Base-by-base conservation (phyloP, 257 asterid species). In the Galeopsis tetrahit region DNA sequence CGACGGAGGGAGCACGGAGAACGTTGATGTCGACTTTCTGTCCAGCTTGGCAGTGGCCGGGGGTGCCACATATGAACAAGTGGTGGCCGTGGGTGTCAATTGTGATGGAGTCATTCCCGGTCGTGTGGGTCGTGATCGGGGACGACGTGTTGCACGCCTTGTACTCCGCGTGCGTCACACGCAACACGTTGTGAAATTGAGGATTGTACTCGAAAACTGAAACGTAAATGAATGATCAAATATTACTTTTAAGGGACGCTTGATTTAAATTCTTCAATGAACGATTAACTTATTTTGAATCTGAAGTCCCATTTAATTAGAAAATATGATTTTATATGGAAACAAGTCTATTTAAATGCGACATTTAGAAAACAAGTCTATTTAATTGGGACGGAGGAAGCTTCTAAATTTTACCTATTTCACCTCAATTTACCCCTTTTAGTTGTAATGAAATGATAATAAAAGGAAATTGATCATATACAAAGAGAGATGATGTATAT, bases 1-100 rank as follows among this genome's bases (percentile, higher is more conserved):
- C 87, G 2, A 55, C 28, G 0, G 83, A 57, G 48, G 85, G 42
- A n/a, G 73, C 53, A 15, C 78, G 88, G 39, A 72, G 80, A 4
- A 86, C 93, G 10, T 89, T 89, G 75, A 91, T 89, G 48, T 91
- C 96, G 14, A 91, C 93, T 73, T 80, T 91, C 58, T 91, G 97
- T 1, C 97, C 97, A 0, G 97, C 67, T 68, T 87, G 95, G 75
- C 97, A 91, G 77, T 91, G 97, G 15, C 95, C 97, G n/a, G 97
- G 95, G 0, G 86, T 85, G 7, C 93, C 95, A 38, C 97, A 91
- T 34, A 91, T 69, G 77, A 89, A 91, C 70, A 86, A 84, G 77
- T 90, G 96, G 82, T 92, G 98, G 32, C 96, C 96, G 11, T 69
- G 83, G 33, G 77, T 78, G 32, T 69, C 48, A 73, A 86, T 83